Conservation (phyloP, 176 grass and related monocot genomes). For the Hyparrhenia diplandra region DNA sequence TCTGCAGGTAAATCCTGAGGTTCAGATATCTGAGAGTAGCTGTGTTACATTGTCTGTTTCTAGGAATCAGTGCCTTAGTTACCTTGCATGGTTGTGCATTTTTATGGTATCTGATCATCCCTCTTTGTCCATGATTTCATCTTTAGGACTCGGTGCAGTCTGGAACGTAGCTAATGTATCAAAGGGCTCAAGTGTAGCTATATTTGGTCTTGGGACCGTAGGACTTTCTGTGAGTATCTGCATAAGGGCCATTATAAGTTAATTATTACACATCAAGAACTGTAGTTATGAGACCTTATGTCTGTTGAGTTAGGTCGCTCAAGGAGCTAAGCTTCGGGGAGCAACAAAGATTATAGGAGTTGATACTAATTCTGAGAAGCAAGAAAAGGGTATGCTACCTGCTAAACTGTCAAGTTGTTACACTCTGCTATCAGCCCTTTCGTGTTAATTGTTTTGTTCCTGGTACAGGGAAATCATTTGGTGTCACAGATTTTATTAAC, state of each 20-base stretch:
- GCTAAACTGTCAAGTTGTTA: background rate
- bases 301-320: conserved; percentile 66
- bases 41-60: background rate
- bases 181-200: conserved; percentile 72
- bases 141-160: conserved; percentile 81
- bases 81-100: background rate
- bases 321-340: conserved; percentile 80
- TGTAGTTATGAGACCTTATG: background rate
- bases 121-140: background rate
- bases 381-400: conserved; percentile 63
- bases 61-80: background rate
- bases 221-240: conserved; percentile 88
- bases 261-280: background rate
- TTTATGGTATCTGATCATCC: conserved; percentile 1
- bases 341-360: conserved; percentile 88
- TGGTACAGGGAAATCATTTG: conserved; percentile 77
- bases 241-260: conserved; percentile 6
- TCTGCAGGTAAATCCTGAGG: conserved; percentile 63
- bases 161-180: conserved; percentile 92
- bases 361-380: conserved; percentile 83
- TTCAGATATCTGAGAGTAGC: background rate
- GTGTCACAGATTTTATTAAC: conserved; percentile 84
- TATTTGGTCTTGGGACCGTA: conserved; percentile 93
- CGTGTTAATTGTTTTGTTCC: conserved; percentile 34
- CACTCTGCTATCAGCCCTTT: background rate